Evolutionary conservation across 345 rosid genomes (phyloP).

Genomic region (Gynandropsis gynandra): DNA sequence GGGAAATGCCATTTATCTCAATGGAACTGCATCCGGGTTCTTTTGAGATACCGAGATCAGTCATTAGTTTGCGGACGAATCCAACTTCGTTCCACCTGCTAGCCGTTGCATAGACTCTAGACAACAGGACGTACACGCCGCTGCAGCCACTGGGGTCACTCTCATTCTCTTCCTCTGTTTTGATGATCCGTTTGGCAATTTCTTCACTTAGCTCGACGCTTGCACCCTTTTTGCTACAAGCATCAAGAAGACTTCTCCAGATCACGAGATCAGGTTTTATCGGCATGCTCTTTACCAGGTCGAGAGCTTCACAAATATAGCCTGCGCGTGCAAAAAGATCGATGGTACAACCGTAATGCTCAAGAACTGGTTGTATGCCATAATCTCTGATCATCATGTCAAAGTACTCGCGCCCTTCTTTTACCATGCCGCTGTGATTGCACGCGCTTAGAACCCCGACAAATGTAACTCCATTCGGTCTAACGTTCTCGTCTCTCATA

Average conservation of each 20-base stretch:
- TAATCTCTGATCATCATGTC: conserved; percentile 54
- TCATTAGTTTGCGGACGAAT: conserved; percentile 56
- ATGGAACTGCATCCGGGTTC: conserved; percentile 86
- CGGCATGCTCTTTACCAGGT: conserved; percentile 52
- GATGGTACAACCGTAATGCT: conserved; percentile 76
- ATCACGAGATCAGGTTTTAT: conserved; percentile 69
- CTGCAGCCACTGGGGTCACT: conserved; percentile 23
- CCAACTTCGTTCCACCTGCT: conserved; percentile 74
- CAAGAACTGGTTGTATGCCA: conserved; percentile 51
- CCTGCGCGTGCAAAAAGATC: conserved; percentile 78
- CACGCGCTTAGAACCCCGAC: conserved; percentile 64
- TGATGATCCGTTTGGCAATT: conserved; percentile 45
- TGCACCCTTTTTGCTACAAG: conserved; percentile 59
- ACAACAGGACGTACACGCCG: conserved; percentile 66
- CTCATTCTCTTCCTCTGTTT: conserved; percentile 32
- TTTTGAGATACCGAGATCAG: conserved; percentile 51
- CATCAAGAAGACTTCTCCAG: conserved; percentile 87
- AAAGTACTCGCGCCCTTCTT: conserved; percentile 48
- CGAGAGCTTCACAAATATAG: conserved; percentile 52
- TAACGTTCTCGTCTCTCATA: conserved; percentile 26
- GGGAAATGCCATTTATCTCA: conserved; percentile 56
- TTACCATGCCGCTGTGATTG: conserved; percentile 59
- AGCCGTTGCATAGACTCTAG: conserved; percentile 71
- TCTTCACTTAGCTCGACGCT: conserved; percentile 57
- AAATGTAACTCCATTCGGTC: conserved; percentile 57